These are phyloP conservation scores for Solanum verrucosum DNA, from an alignment of 257 asterid genomes.

Conservation along the genomic window DNA sequence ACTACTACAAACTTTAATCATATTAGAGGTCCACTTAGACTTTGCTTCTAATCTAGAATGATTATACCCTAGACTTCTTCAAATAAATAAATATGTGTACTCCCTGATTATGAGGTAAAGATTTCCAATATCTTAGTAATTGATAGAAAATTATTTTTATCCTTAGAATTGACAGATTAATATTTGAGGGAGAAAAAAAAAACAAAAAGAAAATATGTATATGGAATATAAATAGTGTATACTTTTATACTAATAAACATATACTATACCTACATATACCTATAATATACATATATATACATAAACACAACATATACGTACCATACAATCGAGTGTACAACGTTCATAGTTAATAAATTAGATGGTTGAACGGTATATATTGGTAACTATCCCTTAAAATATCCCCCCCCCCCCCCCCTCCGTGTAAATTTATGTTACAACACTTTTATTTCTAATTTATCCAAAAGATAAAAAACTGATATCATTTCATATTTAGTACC, in stretches of 20 bases:
- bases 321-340: neutral
- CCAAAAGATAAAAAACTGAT: neutral
- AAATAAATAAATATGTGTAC: neutral
- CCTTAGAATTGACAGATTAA: neutral
- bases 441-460: neutral
- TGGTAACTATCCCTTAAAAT: neutral
- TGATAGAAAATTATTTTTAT: neutral
- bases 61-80: constrained; percentile 38
- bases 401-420: too few relatives aligned
- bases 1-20: constrained; percentile 31
- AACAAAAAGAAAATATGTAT: neutral
- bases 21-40: constrained; percentile 35
- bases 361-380: neutral
- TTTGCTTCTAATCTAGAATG: constrained; percentile 48
- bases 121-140: neutral
- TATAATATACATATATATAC: neutral
- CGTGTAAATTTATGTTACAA: neutral
- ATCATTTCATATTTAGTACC: neutral
- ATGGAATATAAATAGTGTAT: neutral
- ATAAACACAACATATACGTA: neutral
- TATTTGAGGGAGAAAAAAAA: neutral
- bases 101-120: neutral
- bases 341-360: neutral
- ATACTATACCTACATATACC: neutral
- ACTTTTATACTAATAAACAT: neutral